A percentile compares a stretch with the other conserved stretches of the same genome.
These are phyloP conservation scores for Corchorus capsularis DNA, from an alignment of 345 rosid species.

Conservation along the genomic window DNA sequence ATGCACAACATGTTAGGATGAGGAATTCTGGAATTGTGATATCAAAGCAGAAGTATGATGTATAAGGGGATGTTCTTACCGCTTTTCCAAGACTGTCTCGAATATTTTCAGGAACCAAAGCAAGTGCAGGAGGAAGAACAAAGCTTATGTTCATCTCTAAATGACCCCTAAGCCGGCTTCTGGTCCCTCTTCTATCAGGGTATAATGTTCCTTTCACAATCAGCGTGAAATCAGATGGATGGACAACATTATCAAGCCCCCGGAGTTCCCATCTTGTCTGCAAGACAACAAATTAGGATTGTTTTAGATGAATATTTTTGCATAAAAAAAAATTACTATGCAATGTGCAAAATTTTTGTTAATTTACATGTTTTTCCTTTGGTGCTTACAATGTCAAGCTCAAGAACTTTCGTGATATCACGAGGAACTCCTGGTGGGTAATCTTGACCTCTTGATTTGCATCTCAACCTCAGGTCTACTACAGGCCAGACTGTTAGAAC, in stretches of 20 bases:
- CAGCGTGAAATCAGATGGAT: conserved; percentile 68
- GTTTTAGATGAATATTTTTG: neutral
- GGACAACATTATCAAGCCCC: conserved; percentile 59
- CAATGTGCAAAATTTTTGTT: neutral
- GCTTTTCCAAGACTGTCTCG: conserved; percentile 56
- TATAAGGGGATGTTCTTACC: conserved; percentile 37
- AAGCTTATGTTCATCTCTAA: conserved; percentile 75
- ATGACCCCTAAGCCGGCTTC: conserved; percentile 71
- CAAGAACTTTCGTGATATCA: conserved; percentile 63
- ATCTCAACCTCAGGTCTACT: conserved; percentile 79
- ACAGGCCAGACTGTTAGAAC: conserved; percentile 76
- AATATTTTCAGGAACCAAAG: conserved; percentile 70
- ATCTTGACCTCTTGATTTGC: conserved; percentile 63
- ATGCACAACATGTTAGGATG: neutral
- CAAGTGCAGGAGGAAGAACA: conserved; percentile 73
- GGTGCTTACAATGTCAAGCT: conserved; percentile 76
- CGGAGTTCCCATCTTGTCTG: conserved; percentile 85
- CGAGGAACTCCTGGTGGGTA: conserved; percentile 67
- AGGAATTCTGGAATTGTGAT: too few relatives aligned
- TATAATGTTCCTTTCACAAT: conserved; percentile 70
- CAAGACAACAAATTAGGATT: conserved; percentile 25
- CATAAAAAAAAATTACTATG: neutral
- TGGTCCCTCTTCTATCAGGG: conserved; percentile 49
- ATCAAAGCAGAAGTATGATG: neutral
- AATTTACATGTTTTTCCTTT: neutral